Percentiles rank a stretch among this genome's conserved stretches.
Evolutionary conservation across 2,329 filamentous ascomycete genomes (phyloP).

Genomic region (Coleophoma cylindrospora): DNA sequence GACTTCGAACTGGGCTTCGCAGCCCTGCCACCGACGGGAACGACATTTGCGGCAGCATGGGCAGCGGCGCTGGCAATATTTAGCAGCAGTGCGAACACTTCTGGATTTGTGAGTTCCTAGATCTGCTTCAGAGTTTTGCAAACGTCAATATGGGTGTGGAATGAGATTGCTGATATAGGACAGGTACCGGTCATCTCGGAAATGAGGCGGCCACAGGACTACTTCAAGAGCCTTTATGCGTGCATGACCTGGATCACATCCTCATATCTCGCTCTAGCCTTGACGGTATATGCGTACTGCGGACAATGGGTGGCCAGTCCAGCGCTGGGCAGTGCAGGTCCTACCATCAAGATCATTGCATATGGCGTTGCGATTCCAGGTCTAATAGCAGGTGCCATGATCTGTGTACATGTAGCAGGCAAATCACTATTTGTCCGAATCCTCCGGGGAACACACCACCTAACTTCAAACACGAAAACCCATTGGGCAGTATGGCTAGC

Average conservation of each 20-base stretch:
- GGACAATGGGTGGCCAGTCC: conserved; percentile 57
- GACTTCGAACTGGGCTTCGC: conserved; percentile 3
- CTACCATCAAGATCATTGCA: conserved; percentile 50
- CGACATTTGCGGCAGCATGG: conserved; percentile 12
- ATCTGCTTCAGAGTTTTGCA: background rate
- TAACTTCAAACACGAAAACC: conserved; percentile 39
- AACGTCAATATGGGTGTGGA: conserved; percentile 14
- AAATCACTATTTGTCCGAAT: conserved; percentile 49
- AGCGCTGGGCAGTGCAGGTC: conserved; percentile 48
- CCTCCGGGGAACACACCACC: conserved; percentile 39
- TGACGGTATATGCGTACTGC: conserved; percentile 54
- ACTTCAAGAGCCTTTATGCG: conserved; percentile 3
- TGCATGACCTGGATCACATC: conserved; percentile 3
- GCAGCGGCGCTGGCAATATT: background rate
- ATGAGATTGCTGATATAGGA: conserved; percentile 26
- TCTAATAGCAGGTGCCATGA: conserved; percentile 38
- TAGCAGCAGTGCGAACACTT: background rate
- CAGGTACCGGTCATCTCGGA: conserved; percentile 16
- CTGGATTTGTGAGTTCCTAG: conserved; percentile 14
- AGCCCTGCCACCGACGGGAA: conserved; percentile 25
- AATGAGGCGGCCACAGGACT: conserved; percentile 5
- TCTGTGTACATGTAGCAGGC: conserved; percentile 22
- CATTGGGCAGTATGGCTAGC: conserved; percentile 45
- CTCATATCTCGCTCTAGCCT: conserved; percentile 3
- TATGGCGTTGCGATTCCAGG: conserved; percentile 52